Conservation (phyloP, 768 basidiomycete genomes). For the Kwoniella pini region DNA sequence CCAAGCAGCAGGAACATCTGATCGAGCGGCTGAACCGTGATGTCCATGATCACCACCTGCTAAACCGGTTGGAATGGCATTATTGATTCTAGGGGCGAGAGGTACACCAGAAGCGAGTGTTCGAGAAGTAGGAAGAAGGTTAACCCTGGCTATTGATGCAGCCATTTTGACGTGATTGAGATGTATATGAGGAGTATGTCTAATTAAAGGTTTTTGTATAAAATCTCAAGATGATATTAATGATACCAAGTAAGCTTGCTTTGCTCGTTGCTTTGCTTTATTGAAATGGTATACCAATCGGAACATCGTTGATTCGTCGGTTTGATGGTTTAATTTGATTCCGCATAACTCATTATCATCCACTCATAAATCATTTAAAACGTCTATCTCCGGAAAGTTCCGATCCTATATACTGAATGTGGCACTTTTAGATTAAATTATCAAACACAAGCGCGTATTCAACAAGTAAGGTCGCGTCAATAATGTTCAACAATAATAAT, state of each 20-base stretch:
- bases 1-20: slow-evolving; percentile 36
- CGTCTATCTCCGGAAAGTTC: slow-evolving; percentile 4
- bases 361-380: not conserved
- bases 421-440: no score
- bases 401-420: slow-evolving; percentile 1
- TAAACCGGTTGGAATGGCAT: slow-evolving; percentile 63
- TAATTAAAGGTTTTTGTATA: not conserved
- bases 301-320: slow-evolving; percentile 11
- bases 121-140: slow-evolving; percentile 76
- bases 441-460: no score
- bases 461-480: slow-evolving; percentile 1
- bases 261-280: no score
- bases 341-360: not conserved
- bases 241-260: no score
- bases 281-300: not conserved
- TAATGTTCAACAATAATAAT: no score
- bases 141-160: slow-evolving; percentile 56
- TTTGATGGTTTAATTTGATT: not conserved
- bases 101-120: slow-evolving; percentile 79
- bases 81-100: slow-evolving; percentile 70
- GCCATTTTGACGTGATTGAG: slow-evolving; percentile 41
- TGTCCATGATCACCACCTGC: slow-evolving; percentile 61
- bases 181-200: not conserved
- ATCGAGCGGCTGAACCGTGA: slow-evolving; percentile 62
- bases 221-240: not conserved